Base-by-base conservation (phyloP, 2,329 filamentous ascomycete species). In the Diaporthe sp. region DNA sequence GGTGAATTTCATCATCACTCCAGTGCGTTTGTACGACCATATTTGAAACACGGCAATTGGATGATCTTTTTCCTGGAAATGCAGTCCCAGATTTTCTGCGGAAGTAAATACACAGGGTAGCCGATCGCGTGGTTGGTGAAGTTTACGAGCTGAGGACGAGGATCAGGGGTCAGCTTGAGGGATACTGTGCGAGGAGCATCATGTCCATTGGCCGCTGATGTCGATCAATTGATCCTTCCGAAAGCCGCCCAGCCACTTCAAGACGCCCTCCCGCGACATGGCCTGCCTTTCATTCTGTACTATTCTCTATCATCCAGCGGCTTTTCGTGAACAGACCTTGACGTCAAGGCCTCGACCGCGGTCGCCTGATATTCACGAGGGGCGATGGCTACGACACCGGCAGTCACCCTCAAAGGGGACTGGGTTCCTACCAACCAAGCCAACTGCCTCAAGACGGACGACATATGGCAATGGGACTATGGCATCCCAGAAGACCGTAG, bases 391-490 rank as follows among this genome's bases (percentile, higher is more conserved):
- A 68, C 65, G 22, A 68, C 62, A 25, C 12, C 62, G 4, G 17
- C 62, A 68, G 31, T 51, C 19, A 39, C 65, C 65, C 46, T 68
- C 12, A n/a, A 19, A 42, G 65, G 65, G 46, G 65, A 68, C n/a
- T 68, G 65, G 65, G 65, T 68, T 5, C 65, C 65, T 8, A 2
- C 17, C 4, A 53, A 68, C 49, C 65, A 68, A 53, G 46, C 46
- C 46, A 68, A 53, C 34, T 68, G 65, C n/a, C 65, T 68, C 31
- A 68, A 39, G 46, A 39, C 46, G n/a, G 19, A 68, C 25, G 65
- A 68, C 31, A 51, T 68, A 28, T 68, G 65, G 65, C 65, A 53
- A 13, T 68, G 65, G 65, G 65, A 68, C 46, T 68, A 28, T 12
- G 65, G 65, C 3, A 68, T 68, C 8, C 7, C 12, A 2, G 65